phyloP scores from a whole-genome alignment of 2,329 filamentous ascomycete genomes.

The Taxawa tesnikishii region DNA sequence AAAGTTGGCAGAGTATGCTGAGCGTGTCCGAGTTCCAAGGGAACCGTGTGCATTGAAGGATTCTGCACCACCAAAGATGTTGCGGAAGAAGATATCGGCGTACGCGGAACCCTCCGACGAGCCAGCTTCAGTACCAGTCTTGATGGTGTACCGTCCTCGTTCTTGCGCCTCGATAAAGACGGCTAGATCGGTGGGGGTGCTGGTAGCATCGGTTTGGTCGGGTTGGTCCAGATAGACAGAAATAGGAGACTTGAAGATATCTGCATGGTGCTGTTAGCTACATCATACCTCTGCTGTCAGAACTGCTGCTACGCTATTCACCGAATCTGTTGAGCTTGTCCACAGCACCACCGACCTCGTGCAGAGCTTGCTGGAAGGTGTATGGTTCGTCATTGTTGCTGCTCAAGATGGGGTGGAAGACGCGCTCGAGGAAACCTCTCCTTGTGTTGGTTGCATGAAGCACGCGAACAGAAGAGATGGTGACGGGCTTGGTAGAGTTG shows the following conservation, averaged over 20 bases:
- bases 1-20: constrained; percentile 78
- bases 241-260: constrained; percentile 77
- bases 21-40: constrained; percentile 78
- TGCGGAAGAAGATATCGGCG: constrained; percentile 73
- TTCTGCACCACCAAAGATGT: constrained; percentile 90
- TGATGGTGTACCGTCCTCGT: constrained; percentile 71
- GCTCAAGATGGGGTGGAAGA: constrained; percentile 67
- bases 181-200: constrained; percentile 66
- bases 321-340: constrained; percentile 71
- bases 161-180: constrained; percentile 69
- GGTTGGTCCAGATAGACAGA: constrained; percentile 72
- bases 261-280: constrained; percentile 29
- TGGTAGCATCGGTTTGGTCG: constrained; percentile 53
- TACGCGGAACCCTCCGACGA: constrained; percentile 92
- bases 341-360: constrained; percentile 56
- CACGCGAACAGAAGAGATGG: constrained; percentile 73
- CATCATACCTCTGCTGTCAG: too few species aligned
- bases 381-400: constrained; percentile 54
- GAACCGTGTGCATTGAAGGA: constrained; percentile 78
- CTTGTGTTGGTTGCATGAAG: constrained; percentile 78
- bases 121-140: constrained; percentile 88
- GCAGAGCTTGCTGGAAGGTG: constrained; percentile 68
- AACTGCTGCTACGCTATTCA: too few species aligned
- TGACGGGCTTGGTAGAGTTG: constrained; percentile 78
- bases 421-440: constrained; percentile 65